phyloP scores from a whole-genome alignment of 2,329 filamentous ascomycete genomes.

The Trichoderma citrinoviride region DNA sequence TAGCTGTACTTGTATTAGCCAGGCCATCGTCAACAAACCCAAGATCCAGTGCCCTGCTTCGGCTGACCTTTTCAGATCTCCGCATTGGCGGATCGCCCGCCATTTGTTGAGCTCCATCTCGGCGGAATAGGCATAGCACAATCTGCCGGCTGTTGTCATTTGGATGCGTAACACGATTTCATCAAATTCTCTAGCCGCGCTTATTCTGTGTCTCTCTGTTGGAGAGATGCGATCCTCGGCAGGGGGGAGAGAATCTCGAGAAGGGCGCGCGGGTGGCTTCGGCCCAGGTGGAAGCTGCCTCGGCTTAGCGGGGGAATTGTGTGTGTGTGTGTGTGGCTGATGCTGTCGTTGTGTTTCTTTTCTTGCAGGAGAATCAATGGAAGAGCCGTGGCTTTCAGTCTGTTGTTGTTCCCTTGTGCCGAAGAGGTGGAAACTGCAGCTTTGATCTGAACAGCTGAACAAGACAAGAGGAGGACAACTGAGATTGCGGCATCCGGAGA shows the following conservation, averaged over 20 bases:
- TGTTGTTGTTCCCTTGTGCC: not conserved
- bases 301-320: not conserved
- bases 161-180: slow-evolving; percentile 14
- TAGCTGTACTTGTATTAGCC: not conserved
- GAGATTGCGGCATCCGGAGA: not conserved
- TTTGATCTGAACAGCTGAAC: not conserved
- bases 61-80: slow-evolving; percentile 13
- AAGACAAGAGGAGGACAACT: not conserved
- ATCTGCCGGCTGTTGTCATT: slow-evolving; percentile 11
- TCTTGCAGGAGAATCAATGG: not conserved
- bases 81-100: slow-evolving; percentile 13
- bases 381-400: not conserved
- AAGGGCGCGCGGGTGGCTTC: slow-evolving; percentile 6
- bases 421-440: not conserved
- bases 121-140: not conserved
- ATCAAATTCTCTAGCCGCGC: not conserved
- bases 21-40: not conserved
- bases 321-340: not conserved
- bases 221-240: not conserved
- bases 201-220: not conserved
- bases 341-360: no score
- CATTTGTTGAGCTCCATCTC: slow-evolving; percentile 11
- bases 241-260: not conserved
- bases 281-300: not conserved
- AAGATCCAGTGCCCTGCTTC: not conserved